These are phyloP conservation scores for Coprinellus micaceus DNA, from an alignment of 768 basidiomycete species.

Conservation along the genomic window DNA sequence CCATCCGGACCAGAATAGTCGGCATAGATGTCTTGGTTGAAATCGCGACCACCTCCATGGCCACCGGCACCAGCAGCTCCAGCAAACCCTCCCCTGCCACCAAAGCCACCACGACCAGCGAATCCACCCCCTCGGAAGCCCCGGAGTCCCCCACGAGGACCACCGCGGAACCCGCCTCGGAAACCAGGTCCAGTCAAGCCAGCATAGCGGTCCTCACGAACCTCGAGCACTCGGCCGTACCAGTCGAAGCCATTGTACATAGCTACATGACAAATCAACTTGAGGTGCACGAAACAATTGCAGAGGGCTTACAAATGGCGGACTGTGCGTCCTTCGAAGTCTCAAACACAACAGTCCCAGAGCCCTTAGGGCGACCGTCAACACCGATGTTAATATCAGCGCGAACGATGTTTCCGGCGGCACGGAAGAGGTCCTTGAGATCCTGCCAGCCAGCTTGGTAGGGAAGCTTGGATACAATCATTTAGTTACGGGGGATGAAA, in stretches of 20 bases:
- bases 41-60: constrained; percentile 62
- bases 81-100: constrained; percentile 55
- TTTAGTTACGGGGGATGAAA: constrained; percentile 1
- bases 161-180: constrained; percentile 56
- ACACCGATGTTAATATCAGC: constrained; percentile 94
- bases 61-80: constrained; percentile 29
- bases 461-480: constrained; percentile 65
- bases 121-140: constrained; percentile 46
- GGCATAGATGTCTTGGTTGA: constrained; percentile 86
- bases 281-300: not conserved
- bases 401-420: constrained; percentile 91
- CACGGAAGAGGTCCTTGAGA: constrained; percentile 95
- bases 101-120: constrained; percentile 42
- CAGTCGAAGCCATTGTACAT: constrained; percentile 99
- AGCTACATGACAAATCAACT: constrained; percentile 38
- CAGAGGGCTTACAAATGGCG: constrained; percentile 73
- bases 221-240: constrained; percentile 94
- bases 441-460: constrained; percentile 99
- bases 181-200: constrained; percentile 69
- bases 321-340: constrained; percentile 85
- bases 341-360: constrained; percentile 96
- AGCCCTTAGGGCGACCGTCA: constrained; percentile 92
- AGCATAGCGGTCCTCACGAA: constrained; percentile 93
- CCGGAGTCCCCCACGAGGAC: constrained; percentile 36
- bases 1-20: constrained; percentile 87